Evolutionary conservation across 257 asterid species (phyloP).

Genomic region (Solanum pimpinellifolium): DNA sequence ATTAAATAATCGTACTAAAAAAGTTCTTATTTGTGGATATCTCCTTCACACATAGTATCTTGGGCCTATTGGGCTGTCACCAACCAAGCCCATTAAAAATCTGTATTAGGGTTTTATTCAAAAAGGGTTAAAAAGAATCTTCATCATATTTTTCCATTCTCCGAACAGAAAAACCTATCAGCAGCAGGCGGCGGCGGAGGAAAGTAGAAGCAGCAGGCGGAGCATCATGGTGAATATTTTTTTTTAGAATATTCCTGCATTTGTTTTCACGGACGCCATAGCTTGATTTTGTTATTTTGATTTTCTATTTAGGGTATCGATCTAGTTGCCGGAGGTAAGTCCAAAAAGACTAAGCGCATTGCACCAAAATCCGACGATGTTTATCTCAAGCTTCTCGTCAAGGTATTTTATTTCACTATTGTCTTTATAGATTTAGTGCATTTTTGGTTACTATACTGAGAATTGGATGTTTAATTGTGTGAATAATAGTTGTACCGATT

Average conservation of each 20-base stretch:
- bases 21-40: not conserved
- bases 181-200: not conserved
- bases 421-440: not conserved
- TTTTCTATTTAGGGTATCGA: slow-evolving; percentile 57
- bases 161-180: too few relatives aligned
- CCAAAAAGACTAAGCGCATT: slow-evolving; percentile 75
- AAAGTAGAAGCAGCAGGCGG: not conserved
- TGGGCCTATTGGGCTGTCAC: not conserved
- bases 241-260: not conserved
- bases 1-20: too few relatives aligned
- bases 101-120: not conserved
- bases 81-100: not conserved
- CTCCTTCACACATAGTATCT: not conserved
- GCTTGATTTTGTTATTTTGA: not conserved
- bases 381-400: slow-evolving; percentile 61
- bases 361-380: slow-evolving; percentile 70
- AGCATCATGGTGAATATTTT: not conserved
- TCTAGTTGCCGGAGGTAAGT: slow-evolving; percentile 87
- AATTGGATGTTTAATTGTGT: not conserved
- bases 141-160: not conserved
- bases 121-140: not conserved
- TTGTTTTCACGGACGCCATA: not conserved
- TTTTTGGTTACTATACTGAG: not conserved
- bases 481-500: slow-evolving; percentile 62
- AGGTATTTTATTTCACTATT: slow-evolving; percentile 17